Evolutionary conservation across 1,139 yeast species (phyloP).

Genomic region (Zygosaccharomyces sapae): DNA sequence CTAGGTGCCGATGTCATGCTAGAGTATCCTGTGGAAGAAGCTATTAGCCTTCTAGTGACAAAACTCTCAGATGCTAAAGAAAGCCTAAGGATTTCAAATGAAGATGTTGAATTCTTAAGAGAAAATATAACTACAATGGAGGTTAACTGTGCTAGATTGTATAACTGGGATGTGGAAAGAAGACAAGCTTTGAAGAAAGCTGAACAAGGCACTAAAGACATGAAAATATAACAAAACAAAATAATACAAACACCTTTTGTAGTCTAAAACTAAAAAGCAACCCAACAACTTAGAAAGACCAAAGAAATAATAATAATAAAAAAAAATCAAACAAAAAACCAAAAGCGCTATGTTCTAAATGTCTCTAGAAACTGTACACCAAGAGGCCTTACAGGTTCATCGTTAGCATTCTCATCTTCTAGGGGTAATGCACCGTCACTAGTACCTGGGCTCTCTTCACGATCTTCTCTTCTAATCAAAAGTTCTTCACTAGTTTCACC

Average conservation of each 20-base stretch:
- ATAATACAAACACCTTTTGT: conserved; percentile 56
- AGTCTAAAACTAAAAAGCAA: not conserved
- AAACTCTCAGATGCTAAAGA: conserved; percentile 62
- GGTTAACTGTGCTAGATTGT: conserved; percentile 91
- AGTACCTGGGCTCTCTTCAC: conserved; percentile 8
- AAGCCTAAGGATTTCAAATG: conserved; percentile 59
- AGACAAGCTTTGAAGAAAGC: conserved; percentile 47
- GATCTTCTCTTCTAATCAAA: conserved; percentile 9
- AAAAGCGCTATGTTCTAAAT: conserved; percentile 27
- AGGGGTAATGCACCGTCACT: conserved; percentile 12
- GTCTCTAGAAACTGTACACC: conserved; percentile 35
- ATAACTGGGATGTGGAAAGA: conserved; percentile 93
- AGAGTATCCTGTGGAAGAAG: conserved; percentile 89
- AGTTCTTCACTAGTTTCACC: conserved; percentile 2
- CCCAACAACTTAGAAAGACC: not conserved
- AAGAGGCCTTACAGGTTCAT: conserved; percentile 34
- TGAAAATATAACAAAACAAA: conserved; percentile 47
- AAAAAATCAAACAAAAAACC: not conserved
- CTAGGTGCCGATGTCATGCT: conserved; percentile 97
- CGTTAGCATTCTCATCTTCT: conserved; percentile 25
- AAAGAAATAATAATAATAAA: not conserved
- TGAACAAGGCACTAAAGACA: conserved; percentile 40
- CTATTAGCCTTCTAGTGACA: conserved; percentile 60
- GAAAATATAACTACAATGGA: conserved; percentile 97
- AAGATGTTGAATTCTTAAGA: conserved; percentile 82